Evolutionary conservation across 164 flowering plant genomes (phyloP), one percentile per base, ranked within the genome.

Genomic region (Dillenia turbinata): DNA sequence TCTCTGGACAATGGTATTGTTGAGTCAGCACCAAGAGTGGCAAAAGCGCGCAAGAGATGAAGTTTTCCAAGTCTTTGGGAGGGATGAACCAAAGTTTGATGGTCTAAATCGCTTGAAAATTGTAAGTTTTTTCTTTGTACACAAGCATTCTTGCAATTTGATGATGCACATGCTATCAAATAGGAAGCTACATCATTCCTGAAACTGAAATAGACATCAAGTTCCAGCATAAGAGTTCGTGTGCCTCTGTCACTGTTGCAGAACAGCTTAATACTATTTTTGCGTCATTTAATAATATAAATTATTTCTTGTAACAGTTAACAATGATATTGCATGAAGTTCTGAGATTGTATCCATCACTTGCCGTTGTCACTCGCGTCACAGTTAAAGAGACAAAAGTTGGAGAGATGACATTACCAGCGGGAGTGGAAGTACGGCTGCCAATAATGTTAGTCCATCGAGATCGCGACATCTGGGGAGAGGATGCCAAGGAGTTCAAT

Each of bases 281-380:
- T 5, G 51, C 26, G 2, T 15, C 9, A 8, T 47, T 2, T 48
- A 48, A 47, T 60, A 60, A 12, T 47, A 13, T n/a, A 26, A 46
- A 14, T 44, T 16, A 14, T 10, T 16, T 7, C 62, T 14, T 52
- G 10, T 43, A 19, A 12, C 78, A 83, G 90, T 73, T 83, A 11
- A 73, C 69, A 12, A 78, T 85, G 85, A 78, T 85, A 24, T 51
- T 85, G 14, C 5, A 78, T 43, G 90, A 85, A 66, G 86, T 75
- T 67, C 66, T 85, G 1, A 73, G 90, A 57, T 16, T 85, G 40
- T 81, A 81, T 44, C 81, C 86, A 51, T 80, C 88, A 9, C 69
- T 52, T 5, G 13, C 33, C 2, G 0, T 26, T 9, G 59, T 74
- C 1, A 12, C 1, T 14, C 67, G 84, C 47, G 3, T 9, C 1